These are phyloP conservation scores for Bolboschoenoplectus hybrid DNA, from an alignment of 202 grass and related monocot genomes.

Conservation along the genomic window DNA sequence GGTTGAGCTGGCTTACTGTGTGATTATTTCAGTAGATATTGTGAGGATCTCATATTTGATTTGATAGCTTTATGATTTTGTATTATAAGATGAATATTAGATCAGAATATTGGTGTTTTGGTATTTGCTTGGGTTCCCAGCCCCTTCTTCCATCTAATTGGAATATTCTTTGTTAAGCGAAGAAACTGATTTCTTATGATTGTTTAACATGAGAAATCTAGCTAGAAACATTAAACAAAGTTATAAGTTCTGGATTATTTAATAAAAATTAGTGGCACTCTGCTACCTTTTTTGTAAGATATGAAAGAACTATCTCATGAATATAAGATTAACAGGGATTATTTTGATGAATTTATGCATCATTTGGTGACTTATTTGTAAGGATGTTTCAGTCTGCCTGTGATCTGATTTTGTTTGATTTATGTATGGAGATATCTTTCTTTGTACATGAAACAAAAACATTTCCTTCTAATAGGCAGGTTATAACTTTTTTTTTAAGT, in stretches of 20 bases:
- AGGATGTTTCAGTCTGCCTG: background rate
- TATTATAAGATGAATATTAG: background rate
- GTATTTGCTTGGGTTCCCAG: background rate
- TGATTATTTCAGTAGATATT: background rate
- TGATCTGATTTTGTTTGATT: conserved; percentile 19
- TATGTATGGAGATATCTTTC: background rate
- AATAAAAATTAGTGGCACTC: background rate
- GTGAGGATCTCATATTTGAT: conserved; percentile 4
- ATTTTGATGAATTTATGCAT: conserved; percentile 9
- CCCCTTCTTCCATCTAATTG: background rate
- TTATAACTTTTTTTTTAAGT: background rate
- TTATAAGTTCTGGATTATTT: background rate
- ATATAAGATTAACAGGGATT: background rate
- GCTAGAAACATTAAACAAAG: background rate
- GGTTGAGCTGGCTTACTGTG: background rate
- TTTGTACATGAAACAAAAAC: background rate
- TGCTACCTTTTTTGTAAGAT: background rate
- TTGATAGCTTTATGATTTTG: background rate
- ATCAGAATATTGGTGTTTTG: background rate
- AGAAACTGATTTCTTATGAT: background rate
- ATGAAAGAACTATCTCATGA: background rate
- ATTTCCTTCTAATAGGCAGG: background rate
- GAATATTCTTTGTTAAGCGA: background rate
- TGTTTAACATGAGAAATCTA: conserved; percentile 14
- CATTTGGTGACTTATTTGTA: background rate